These are phyloP conservation scores for Vitellaria paradoxa DNA, from an alignment of 179 eudicot species.

Conservation along the genomic window DNA sequence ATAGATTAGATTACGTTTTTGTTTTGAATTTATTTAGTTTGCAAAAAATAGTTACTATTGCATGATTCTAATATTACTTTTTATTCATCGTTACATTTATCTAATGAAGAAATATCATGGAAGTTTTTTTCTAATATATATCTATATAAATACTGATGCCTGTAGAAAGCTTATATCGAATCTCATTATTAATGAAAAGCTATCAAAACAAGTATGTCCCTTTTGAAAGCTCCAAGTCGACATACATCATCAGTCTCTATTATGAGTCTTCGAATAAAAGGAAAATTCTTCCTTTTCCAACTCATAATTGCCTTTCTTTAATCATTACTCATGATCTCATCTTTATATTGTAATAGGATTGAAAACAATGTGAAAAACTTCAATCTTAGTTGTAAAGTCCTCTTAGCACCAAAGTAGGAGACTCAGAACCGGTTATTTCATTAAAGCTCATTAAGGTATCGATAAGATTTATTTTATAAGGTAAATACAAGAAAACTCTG, in stretches of 20 bases:
- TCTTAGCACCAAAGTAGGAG: neutral
- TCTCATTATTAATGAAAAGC: neutral
- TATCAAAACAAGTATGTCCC: neutral
- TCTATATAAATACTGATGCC: too few species aligned
- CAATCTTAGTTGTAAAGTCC: neutral
- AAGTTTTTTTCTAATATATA: too few species aligned
- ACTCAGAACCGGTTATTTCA: neutral
- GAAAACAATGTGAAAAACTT: neutral
- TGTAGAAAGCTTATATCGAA: too few species aligned
- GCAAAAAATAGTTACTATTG: too few species aligned
- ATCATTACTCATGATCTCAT: neutral
- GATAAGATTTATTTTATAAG: neutral
- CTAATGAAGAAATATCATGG: too few species aligned
- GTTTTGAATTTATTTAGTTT: too few species aligned
- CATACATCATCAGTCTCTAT: neutral
- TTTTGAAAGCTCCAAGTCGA: neutral
- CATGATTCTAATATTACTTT: too few species aligned
- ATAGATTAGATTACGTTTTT: too few species aligned
- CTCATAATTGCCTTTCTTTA: neutral
- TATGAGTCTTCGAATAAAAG: neutral
- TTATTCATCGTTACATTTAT: too few species aligned
- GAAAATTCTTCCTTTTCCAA: neutral
- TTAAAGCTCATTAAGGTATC: neutral
- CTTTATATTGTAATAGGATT: neutral
- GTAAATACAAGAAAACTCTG: too few species aligned